These are phyloP conservation scores for Cladosporium colombiae DNA, from an alignment of 2,329 filamentous ascomycete genomes.

Conservation along the genomic window DNA sequence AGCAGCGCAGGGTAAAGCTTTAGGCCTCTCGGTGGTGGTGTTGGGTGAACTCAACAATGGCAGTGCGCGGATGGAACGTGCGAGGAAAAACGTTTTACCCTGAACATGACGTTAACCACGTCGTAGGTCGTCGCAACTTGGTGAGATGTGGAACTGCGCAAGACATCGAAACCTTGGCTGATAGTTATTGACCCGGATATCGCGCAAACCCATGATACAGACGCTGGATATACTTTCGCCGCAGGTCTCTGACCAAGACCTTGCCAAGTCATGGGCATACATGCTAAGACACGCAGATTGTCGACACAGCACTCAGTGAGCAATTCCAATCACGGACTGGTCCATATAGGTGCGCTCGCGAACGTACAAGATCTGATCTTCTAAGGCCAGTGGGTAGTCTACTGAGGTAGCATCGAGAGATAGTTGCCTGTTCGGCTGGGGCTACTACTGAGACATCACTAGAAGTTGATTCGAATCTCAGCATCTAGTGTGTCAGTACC, in stretches of 20 bases:
- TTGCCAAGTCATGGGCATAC: neutral
- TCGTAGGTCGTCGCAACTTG: neutral
- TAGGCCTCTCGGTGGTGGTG: neutral
- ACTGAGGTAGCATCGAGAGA: neutral
- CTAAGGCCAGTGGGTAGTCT: neutral
- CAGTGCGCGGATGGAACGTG: neutral
- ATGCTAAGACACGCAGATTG: neutral
- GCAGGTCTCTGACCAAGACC: neutral
- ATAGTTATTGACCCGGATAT: neutral
- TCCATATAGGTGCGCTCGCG: neutral
- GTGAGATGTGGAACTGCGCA: neutral
- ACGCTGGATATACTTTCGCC: too few relatives aligned
- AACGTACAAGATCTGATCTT: too few relatives aligned
- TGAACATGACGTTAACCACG: neutral
- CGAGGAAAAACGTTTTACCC: conserved; percentile 13
- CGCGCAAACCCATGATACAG: too few relatives aligned
- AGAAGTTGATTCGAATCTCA: neutral
- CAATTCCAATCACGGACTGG: neutral
- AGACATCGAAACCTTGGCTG: neutral
- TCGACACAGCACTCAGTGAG: neutral
- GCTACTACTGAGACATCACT: neutral
- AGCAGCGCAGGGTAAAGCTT: neutral
- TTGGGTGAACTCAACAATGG: neutral
- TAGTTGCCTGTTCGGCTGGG: neutral
- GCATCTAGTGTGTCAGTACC: neutral